Evolutionary conservation across 2,329 filamentous ascomycete genomes (phyloP).

Genomic region (Lachnellula arida): DNA sequence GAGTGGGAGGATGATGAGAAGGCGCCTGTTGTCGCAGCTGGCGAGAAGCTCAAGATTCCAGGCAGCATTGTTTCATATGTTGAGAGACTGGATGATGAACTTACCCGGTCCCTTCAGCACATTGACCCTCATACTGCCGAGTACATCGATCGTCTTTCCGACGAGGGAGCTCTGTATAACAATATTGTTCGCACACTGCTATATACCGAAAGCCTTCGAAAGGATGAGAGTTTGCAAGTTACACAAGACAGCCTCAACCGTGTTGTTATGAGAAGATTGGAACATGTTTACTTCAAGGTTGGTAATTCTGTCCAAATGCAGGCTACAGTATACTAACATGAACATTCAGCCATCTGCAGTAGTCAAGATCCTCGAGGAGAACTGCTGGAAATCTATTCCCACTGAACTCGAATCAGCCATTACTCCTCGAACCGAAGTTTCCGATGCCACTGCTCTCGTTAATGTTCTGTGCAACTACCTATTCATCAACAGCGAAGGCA

Average conservation of each 20-base stretch:
- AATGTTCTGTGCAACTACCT: slow-evolving; percentile 90
- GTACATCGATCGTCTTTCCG: slow-evolving; percentile 91
- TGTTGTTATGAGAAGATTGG: slow-evolving; percentile 85
- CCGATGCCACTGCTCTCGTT: slow-evolving; percentile 71
- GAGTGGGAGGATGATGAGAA: slow-evolving; percentile 99
- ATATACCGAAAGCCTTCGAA: slow-evolving; percentile 79
- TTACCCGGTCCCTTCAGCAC: slow-evolving; percentile 92
- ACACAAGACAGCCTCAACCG: slow-evolving; percentile 88
- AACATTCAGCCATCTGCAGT: slow-evolving; percentile 71
- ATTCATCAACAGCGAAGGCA: slow-evolving; percentile 90
- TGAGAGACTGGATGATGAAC: slow-evolving; percentile 93
- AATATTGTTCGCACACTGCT: slow-evolving; percentile 83
- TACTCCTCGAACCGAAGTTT: slow-evolving; percentile 64
- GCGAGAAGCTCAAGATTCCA: slow-evolving; percentile 82
- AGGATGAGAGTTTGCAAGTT: slow-evolving; percentile 64
- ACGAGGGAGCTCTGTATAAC: slow-evolving; percentile 87
- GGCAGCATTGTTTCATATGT: slow-evolving; percentile 93
- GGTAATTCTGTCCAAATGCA: slow-evolving; percentile 21
- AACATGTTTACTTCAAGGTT: slow-evolving; percentile 98
- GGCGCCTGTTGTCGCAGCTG: slow-evolving; percentile 65
- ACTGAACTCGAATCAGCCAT: slow-evolving; percentile 68
- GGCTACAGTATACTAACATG: slow-evolving; percentile 13
- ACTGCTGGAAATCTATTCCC: slow-evolving; percentile 81
- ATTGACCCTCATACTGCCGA: slow-evolving; percentile 98
- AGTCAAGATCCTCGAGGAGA: slow-evolving; percentile 88